Base-by-base conservation (phyloP, 2,329 filamentous ascomycete genomes). In the Fusarium sulawesiense region DNA sequence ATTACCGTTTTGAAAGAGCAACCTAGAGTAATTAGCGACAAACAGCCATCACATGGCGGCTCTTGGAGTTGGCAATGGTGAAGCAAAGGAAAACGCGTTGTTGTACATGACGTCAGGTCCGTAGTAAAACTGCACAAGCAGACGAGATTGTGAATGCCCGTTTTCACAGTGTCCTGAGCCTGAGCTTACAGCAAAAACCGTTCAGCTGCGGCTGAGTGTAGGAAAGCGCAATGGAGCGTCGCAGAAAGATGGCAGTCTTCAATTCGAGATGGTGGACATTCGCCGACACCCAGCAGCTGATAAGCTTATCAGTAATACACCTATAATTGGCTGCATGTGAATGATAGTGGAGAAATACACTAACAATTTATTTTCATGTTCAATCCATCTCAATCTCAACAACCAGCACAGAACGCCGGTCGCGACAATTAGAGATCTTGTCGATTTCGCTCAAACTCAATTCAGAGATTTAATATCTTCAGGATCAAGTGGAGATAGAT, bases 261-360 rank as follows among this genome's bases (percentile, higher is more conserved):
- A 37, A 18, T n/a, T 37, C 18, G 10, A n/a, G 10, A 37, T n/a
- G 18, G 16, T 6, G 16, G 18, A n/a, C 16, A 37, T 12, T 37
- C 18, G 9, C 18, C 34, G 6, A 12, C 34, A n/a, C 34, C 10
- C 34, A n/a, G 34, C 18, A n/a, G 18, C 18, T 37, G 34, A 37
- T 37, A n/a, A 37, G 9, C 9, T 37, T 37, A 37, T 37, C 34
- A 18, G 18, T 5, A 10, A n/a, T 11, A 9, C 9, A 37, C 18
- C 18, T 12, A n/a, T n/a, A 12, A 12, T n/a, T 37, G 18, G 34
- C 10, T 11, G 1, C 6, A 5, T 2, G 11, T 18, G 11, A 1
- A n/a, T 1, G 6, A 37, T 12, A n/a, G 34, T 37, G 34, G 34
- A n/a, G 18, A 7, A 6, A 11, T 37, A 10, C 34, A n/a, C 34